Evolutionary conservation across 1,284 basidiomycete species (phyloP).

Genomic region (Tilletia caries): DNA sequence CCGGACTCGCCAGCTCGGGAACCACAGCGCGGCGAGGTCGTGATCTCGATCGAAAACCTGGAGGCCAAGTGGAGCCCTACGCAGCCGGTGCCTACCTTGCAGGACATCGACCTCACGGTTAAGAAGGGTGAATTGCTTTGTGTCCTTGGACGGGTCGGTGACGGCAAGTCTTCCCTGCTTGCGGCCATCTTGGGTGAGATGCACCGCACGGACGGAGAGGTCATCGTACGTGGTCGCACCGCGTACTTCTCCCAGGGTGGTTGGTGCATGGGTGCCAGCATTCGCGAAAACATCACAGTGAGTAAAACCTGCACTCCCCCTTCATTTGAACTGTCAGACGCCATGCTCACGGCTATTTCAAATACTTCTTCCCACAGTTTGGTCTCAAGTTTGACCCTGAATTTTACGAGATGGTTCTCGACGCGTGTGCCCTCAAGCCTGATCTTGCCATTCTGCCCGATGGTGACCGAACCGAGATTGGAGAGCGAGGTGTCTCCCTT

Average conservation of each 20-base stretch:
- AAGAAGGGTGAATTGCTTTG: constrained; percentile 83
- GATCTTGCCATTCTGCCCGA: constrained; percentile 73
- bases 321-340: too few species aligned
- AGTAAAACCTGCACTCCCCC: constrained; percentile 10
- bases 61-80: constrained; percentile 65
- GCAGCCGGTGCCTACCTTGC: constrained; percentile 64
- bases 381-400: constrained; percentile 77
- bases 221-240: constrained; percentile 68
- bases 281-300: constrained; percentile 28
- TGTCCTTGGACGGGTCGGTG: constrained; percentile 83
- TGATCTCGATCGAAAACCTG: constrained; percentile 59
- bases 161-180: constrained; percentile 67
- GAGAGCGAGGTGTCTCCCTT: constrained; percentile 66
- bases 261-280: constrained; percentile 65
- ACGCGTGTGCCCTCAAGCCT: constrained; percentile 78
- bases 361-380: constrained; percentile 68
- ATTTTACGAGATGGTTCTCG: constrained; percentile 53
- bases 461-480: constrained; percentile 73
- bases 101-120: constrained; percentile 71
- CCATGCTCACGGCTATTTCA: constrained; percentile 55
- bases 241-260: constrained; percentile 86
- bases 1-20: constrained; percentile 28
- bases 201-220: constrained; percentile 70
- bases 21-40: constrained; percentile 62
- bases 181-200: constrained; percentile 76